phyloP scores from a whole-genome alignment of 2,329 filamentous ascomycete species.

The Helminthosporium solani region DNA sequence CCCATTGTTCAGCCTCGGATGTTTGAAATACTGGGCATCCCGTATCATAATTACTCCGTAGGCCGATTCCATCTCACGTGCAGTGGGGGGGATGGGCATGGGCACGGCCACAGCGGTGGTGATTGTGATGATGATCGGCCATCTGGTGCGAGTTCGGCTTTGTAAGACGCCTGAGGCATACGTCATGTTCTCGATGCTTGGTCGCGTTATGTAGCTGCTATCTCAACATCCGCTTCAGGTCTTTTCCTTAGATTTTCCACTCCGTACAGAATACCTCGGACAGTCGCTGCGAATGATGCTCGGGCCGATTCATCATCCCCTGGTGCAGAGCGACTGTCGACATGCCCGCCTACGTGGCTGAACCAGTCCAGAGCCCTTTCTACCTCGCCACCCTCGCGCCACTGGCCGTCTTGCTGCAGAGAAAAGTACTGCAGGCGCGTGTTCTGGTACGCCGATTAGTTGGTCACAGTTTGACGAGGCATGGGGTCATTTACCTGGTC shows the following conservation, averaged over 20 bases:
- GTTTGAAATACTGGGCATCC: not conserved
- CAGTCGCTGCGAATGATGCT: conserved; percentile 36
- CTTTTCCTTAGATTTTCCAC: conserved; percentile 54
- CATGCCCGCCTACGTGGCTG: conserved; percentile 4
- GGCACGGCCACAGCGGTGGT: too few species aligned
- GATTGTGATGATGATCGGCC: too few species aligned
- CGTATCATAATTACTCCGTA: not conserved
- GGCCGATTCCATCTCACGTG: not conserved
- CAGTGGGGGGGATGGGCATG: not conserved
- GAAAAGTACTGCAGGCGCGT: conserved; percentile 30
- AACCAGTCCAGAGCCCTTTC: conserved; percentile 18
- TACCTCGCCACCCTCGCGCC: conserved; percentile 22
- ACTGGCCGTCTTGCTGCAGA: conserved; percentile 19
- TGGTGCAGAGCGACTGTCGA: conserved; percentile 6
- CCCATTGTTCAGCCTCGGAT: not conserved
- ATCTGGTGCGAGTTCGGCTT: too few species aligned
- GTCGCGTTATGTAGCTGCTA: not conserved
- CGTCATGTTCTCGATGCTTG: not conserved
- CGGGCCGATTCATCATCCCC: conserved; percentile 18
- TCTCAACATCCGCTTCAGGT: conserved; percentile 40
- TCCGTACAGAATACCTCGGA: conserved; percentile 50
- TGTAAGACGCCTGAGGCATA: not conserved
- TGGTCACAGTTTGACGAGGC: conserved; percentile 2
- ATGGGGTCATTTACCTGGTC: conserved; percentile 26
- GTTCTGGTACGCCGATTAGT: conserved; percentile 18